Evolutionary conservation across 371 early-diverging fungal species (phyloP).

Genomic region (Funneliformis caledonium): DNA sequence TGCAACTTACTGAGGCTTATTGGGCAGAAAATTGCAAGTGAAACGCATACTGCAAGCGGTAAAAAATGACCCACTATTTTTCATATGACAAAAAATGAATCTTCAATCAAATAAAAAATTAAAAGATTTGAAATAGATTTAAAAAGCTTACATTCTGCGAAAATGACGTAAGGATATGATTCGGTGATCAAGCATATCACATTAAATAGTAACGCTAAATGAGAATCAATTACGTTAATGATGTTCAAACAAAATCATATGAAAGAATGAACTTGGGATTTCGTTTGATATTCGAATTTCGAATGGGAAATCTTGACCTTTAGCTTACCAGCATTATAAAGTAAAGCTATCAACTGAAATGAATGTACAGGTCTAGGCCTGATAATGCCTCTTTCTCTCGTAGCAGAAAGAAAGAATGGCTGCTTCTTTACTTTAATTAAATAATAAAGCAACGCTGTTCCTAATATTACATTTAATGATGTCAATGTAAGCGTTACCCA

Average conservation of each 20-base stretch:
- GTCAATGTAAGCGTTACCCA: neutral
- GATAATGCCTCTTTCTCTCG: conserved; percentile 28
- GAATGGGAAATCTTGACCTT: too few species aligned
- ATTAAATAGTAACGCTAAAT: neutral
- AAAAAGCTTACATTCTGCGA: neutral
- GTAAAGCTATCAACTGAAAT: neutral
- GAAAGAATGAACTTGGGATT: too few species aligned
- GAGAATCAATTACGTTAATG: neutral
- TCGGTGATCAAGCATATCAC: neutral
- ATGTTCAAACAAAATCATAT: too few species aligned
- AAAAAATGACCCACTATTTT: neutral
- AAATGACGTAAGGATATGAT: neutral
- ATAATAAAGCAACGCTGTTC: neutral
- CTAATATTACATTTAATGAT: neutral
- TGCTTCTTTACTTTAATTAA: conserved; percentile 9
- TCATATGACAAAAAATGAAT: neutral
- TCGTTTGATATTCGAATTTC: too few species aligned
- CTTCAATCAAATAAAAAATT: too few species aligned
- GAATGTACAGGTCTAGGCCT: conserved; percentile 10
- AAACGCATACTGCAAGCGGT: neutral
- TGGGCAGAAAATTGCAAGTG: neutral
- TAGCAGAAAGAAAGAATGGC: neutral
- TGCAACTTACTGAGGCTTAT: neutral
- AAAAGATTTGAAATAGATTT: neutral
- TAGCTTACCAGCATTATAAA: neutral